Base-by-base conservation (phyloP, 257 asterid species). In the Hygrophila difformis region DNA sequence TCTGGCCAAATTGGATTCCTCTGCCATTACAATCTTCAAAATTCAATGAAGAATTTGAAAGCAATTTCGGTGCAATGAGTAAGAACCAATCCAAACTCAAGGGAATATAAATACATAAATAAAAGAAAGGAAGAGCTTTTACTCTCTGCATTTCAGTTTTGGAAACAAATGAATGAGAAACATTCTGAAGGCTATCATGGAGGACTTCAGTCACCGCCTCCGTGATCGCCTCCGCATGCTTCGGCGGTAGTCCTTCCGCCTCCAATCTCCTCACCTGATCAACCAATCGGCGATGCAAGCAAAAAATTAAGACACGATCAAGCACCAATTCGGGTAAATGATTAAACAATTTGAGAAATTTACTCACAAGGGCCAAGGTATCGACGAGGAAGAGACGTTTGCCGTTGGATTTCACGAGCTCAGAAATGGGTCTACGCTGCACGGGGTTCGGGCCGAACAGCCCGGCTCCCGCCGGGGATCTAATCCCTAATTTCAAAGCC, bases 141-240 rank as follows among this genome's bases (percentile, higher is more conserved):
- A 79, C 96, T 28, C 61, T 82, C 39, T 82, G 86, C 92, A 85
- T 79, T 64, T 79, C 92, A 23, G 56, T 72, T 68, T 85, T 89
- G 22, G 94, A 78, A 46, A 89, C 96, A 55, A 73, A 79, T 14
- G 86, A 72, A n/a, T 71, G 59, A 57, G 88, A 78, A 41, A 79
- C 85, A 61, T 72, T 76, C 47, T 76, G 92, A 71, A 82, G 71
- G 59, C 94, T 77, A 15, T 82, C 94, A 34, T 75, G 77, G 47
- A 89, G 39, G 37, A 82, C 93, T 33, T 79, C 83, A 7, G 76
- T 79, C 72, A 89, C 68, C 1, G 87, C 75, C 36, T 60, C 78
- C 7, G 95, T 83, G 43, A 83, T 76, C 31, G 93, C 96, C 80
- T 89, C 92, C 12, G 98, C 98, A 34, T 85, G 96, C 71, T 68